Conservation (phyloP, 73 alveolate genomes). For the Breviolum minutum region DNA sequence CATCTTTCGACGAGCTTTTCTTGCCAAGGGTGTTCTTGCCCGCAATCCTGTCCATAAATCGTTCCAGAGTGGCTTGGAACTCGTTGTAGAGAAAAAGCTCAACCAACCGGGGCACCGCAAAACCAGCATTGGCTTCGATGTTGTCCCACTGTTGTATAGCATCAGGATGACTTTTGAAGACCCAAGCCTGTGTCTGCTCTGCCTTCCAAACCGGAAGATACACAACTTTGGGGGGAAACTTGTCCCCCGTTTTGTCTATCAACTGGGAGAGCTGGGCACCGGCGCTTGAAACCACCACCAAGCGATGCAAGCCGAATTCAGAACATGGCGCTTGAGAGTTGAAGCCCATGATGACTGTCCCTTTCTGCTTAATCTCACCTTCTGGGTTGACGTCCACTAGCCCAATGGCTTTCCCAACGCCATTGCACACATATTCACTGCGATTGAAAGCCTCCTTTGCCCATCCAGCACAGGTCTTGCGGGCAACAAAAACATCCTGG, state of each 20-base stretch:
- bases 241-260: slow-evolving; percentile 14
- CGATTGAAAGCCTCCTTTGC: slow-evolving; percentile 11
- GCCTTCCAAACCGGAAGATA: slow-evolving; percentile 4
- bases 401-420: slow-evolving; percentile 32
- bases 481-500: background rate
- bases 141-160: background rate
- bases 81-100: background rate
- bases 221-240: background rate
- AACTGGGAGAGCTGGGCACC: slow-evolving; percentile 46
- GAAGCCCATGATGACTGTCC: background rate
- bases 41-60: background rate
- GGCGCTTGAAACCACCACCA: slow-evolving; percentile 50
- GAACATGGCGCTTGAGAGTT: background rate
- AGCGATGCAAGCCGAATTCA: slow-evolving; percentile 13
- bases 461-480: slow-evolving; percentile 18
- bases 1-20: background rate
- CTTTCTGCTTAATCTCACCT: background rate
- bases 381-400: slow-evolving; percentile 51
- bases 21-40: background rate
- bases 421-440: background rate
- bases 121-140: background rate
- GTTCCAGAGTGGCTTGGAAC: background rate
- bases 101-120: background rate
- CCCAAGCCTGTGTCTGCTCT: slow-evolving; percentile 13
- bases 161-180: background rate